These are phyloP conservation scores for Talaromyces funiculosus DNA, from an alignment of 2,329 filamentous ascomycete species.

Conservation along the genomic window DNA sequence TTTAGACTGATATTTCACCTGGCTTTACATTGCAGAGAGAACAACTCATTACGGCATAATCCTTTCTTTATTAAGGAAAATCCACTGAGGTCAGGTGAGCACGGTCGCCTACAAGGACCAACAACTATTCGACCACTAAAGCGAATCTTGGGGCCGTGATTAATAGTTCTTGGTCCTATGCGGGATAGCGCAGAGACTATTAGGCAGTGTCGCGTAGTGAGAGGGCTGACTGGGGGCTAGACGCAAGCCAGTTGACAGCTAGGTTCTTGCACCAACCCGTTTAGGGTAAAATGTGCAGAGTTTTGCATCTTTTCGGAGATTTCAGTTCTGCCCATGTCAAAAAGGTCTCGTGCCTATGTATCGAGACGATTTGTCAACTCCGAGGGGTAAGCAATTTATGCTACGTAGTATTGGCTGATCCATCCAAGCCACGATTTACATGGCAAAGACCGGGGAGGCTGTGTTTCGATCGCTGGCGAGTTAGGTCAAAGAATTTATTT, in stretches of 20 bases:
- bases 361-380: not conserved
- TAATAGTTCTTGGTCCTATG: not conserved
- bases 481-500: not conserved
- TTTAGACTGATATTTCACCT: not conserved
- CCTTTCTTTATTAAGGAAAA: not conserved
- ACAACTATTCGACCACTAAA: not conserved
- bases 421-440: slow-evolving; percentile 3
- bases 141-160: not conserved
- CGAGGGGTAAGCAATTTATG: not conserved
- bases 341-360: slow-evolving; percentile 6
- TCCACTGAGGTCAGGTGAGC: slow-evolving; percentile 9
- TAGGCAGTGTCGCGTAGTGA: not conserved
- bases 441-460: not conserved
- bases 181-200: slow-evolving; percentile 1
- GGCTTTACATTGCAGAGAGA: not conserved
- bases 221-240: not conserved
- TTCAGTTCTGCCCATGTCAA: not conserved
- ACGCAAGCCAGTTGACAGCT: not conserved
- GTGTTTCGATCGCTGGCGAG: not conserved
- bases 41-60: not conserved
- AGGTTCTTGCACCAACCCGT: not conserved
- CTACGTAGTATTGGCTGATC: not conserved
- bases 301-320: not conserved
- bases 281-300: not conserved
- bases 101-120: not conserved